Percentiles rank a stretch among this genome's conserved stretches.
Conservation (phyloP, 2,329 filamentous ascomycete genomes). For the Phoma sp. region DNA sequence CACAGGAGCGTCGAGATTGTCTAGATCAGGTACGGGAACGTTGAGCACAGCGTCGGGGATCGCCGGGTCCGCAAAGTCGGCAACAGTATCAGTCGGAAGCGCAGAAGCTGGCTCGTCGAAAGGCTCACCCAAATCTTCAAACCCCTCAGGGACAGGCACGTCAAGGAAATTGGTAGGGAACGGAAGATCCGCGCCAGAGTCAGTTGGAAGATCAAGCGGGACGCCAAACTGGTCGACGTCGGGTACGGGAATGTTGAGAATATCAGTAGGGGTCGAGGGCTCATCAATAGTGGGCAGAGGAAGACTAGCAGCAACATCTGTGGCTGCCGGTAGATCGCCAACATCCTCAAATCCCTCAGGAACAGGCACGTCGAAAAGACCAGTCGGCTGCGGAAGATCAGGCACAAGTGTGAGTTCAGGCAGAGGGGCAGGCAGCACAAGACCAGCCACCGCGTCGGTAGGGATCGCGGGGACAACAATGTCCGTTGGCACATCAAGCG, state of each 20-base stretch:
- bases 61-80: neutral
- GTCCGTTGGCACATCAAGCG: neutral
- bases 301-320: neutral
- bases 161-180: neutral
- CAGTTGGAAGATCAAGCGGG: neutral
- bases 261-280: neutral
- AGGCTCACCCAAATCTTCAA: neutral
- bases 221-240: constrained; percentile 5
- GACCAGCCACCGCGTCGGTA: neutral
- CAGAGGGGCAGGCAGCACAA: neutral
- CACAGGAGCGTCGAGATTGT: neutral
- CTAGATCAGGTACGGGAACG: neutral
- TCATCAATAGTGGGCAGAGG: neutral
- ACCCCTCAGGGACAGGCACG: neutral
- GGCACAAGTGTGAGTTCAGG: neutral
- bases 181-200: neutral
- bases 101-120: neutral
- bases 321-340: neutral
- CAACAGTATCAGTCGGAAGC: neutral
- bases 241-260: constrained; percentile 6
- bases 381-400: neutral
- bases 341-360: constrained; percentile 6
- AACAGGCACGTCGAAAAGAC: constrained; percentile 3
- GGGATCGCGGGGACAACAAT: neutral
- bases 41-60: neutral